A percentile compares a stretch with the other conserved stretches of the same genome.
Evolutionary conservation across 257 asterid species (phyloP).

Genomic region (Salvia miltiorrhiza): DNA sequence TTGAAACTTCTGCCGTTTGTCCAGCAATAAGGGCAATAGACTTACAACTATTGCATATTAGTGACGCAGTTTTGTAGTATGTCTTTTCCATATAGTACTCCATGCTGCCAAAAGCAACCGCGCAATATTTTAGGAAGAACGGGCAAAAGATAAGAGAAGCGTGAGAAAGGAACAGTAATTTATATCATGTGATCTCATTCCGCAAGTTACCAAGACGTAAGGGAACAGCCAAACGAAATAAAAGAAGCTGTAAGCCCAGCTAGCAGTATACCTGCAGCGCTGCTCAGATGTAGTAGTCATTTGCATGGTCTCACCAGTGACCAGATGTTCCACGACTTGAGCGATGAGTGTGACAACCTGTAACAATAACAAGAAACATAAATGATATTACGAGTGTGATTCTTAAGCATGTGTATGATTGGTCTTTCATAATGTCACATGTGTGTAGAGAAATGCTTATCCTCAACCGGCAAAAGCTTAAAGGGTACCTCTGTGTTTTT

Average conservation of each 20-base stretch:
- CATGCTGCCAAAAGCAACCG: conserved; percentile 66
- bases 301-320: conserved; percentile 98
- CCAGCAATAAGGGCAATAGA: conserved; percentile 94
- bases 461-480: conserved; percentile 2
- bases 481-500: conserved; percentile 77
- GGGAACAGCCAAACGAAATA: neutral
- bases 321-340: conserved; percentile 88
- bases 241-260: neutral
- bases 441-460: conserved; percentile 8
- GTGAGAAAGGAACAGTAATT: neutral
- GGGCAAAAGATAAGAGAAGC: neutral
- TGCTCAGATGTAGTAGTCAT: conserved; percentile 81
- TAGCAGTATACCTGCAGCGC: conserved; percentile 73
- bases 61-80: conserved; percentile 89
- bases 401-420: conserved; percentile 3
- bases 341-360: conserved; percentile 94
- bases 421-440: neutral
- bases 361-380: neutral
- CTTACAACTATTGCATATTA: conserved; percentile 95
- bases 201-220: neutral
- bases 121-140: neutral
- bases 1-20: conserved; percentile 83
- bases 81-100: conserved; percentile 98
- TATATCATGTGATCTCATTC: neutral
- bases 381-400: neutral